Base-by-base conservation (phyloP, 2,329 filamentous ascomycete species). In the Paraphoma sp. region DNA sequence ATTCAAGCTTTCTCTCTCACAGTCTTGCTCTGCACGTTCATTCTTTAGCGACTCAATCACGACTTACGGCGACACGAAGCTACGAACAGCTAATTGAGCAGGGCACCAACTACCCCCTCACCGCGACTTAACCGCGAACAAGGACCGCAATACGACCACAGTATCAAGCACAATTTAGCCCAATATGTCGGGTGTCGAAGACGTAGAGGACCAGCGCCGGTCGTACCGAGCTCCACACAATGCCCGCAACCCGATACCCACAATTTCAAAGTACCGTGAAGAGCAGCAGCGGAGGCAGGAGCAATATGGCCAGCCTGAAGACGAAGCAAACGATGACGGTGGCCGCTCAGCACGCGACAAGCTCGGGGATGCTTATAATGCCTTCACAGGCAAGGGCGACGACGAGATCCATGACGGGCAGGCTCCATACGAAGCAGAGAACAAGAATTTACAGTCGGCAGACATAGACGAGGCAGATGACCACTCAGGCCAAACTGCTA, bases 251-350 rank as follows among this genome's bases (percentile, higher is more conserved):
- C 76, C 76, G 17, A 79, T 82, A 36, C 81, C 81, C 2, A 82
- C 80, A 6, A 76, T 83, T 30, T 72, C 78, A 47, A 75, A 74
- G 51, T 83, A 82, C 57, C 76, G 77, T 31, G 72, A 82, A 57
- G 80, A 81, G 64, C 80, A 82, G 67, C 69, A 79, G 46, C 68
- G 75, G 14, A 75, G 80, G 23, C 69, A 76, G 42, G 77, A 76
- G 16, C 61, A 74, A 29, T 70, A 71, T 53, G 69, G 67, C 12
- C 36, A 60, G n/a, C 33, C 65, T 46, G 63, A 70, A 7, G 64
- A 67, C 12, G 61, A 59, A 18, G 55, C 66, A 11, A 29, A 48
- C 7, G 45, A 45, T 41, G 71, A 73, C 23, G 72, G 23, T 23
- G 23, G 72, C 7, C 67, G 69, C 12, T 73, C 65, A 47, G 71